These are phyloP conservation scores for Neonectria neomacrospora DNA, from an alignment of 2,329 filamentous ascomycete genomes.

Conservation along the genomic window DNA sequence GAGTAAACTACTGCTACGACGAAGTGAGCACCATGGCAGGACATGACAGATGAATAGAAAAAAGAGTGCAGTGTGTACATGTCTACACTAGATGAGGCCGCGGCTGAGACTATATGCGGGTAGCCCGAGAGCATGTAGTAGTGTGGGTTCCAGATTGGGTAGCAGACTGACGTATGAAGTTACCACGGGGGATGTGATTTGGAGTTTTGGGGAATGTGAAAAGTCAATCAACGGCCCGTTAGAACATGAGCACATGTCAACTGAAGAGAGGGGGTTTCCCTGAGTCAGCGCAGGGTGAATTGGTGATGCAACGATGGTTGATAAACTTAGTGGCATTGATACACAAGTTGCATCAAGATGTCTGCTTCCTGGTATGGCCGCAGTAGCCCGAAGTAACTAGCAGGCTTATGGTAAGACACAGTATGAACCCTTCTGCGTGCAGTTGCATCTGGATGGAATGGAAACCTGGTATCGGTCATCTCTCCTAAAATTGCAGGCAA, in stretches of 20 bases:
- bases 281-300: neutral
- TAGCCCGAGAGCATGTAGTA: constrained; percentile 6
- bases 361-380: too few species aligned
- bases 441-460: too few species aligned
- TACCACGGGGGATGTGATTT: constrained; percentile 27
- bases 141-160: constrained; percentile 29
- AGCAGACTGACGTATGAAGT: constrained; percentile 39
- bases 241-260: constrained; percentile 36
- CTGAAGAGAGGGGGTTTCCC: constrained; percentile 3
- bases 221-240: constrained; percentile 41
- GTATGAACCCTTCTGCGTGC: too few species aligned
- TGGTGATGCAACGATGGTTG: neutral
- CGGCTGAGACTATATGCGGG: constrained; percentile 6
- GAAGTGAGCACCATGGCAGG: neutral
- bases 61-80: constrained; percentile 1
- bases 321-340: neutral
- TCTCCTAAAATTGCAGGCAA: neutral
- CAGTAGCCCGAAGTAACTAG: neutral
- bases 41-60: constrained; percentile 3
- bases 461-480: neutral
- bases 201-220: constrained; percentile 43
- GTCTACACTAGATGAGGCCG: constrained; percentile 1
- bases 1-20: constrained; percentile 40
- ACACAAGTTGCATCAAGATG: too few species aligned
- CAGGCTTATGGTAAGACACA: neutral